Evolutionary conservation across 1,139 yeast genomes (phyloP).

Genomic region (Hanseniaspora gamundiae): DNA sequence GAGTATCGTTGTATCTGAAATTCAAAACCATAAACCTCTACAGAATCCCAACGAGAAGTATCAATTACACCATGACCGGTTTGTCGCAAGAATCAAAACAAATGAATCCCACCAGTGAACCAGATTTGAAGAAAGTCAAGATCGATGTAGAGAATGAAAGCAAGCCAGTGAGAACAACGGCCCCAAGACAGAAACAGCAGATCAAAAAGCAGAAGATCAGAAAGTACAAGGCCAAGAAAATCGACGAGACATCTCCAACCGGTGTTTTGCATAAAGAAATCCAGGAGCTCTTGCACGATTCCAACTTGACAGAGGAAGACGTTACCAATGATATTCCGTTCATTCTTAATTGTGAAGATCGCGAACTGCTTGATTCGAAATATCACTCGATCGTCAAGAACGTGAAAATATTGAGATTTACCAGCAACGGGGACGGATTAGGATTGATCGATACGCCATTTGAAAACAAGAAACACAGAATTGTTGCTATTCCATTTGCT

Average conservation of each 20-base stretch:
- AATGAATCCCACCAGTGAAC: background rate
- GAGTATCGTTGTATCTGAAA: too few relatives aligned
- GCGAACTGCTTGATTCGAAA: conserved; percentile 24
- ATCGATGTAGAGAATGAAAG: background rate
- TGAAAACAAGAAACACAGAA: conserved; percentile 28
- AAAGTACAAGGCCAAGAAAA: conserved; percentile 46
- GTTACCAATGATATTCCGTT: conserved; percentile 52
- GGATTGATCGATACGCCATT: conserved; percentile 51
- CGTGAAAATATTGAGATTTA: conserved; percentile 44
- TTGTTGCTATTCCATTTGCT: conserved; percentile 72
- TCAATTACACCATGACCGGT: background rate
- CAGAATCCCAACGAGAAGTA: background rate
- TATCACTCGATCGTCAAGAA: conserved; percentile 50
- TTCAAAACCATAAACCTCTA: too few relatives aligned
- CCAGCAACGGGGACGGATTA: conserved; percentile 76
- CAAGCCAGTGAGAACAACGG: too few relatives aligned
- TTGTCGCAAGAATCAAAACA: conserved; percentile 3
- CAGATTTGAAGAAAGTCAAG: conserved; percentile 6
- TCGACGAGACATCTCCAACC: conserved; percentile 67
- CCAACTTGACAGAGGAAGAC: conserved; percentile 34
- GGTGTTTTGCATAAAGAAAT: conserved; percentile 72
- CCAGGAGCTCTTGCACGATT: conserved; percentile 37
- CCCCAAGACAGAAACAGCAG: conserved; percentile 2
- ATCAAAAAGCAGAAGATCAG: conserved; percentile 24
- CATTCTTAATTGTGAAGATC: conserved; percentile 48